Base-by-base conservation (phyloP, 1,284 basidiomycete species). In the Pseudozyma hubeiensis region DNA sequence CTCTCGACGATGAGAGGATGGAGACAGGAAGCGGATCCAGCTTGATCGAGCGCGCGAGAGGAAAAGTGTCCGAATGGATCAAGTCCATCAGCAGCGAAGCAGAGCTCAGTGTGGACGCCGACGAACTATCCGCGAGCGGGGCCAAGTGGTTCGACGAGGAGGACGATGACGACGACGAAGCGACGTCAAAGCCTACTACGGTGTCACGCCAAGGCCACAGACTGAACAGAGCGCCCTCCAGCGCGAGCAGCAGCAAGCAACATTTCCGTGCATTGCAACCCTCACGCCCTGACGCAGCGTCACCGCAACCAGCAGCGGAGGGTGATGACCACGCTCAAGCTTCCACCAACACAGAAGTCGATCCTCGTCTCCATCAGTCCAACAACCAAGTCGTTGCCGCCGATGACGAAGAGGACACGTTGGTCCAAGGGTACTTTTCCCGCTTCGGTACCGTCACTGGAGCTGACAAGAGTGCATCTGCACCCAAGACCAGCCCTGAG, bases 41-140 rank as follows among this genome's bases (percentile, higher is more conserved):
- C 3, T 63, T 69, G 4, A 19, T 64, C 2, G 66, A 63, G 17
- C 14, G 61, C 4, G 66, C 60, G 0, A 59, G 40, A 24, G 66
- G 66, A 0, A 69, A 69, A 41, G 66, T 69, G n/a, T 31, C 47
- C 1, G 66, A 63, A 33, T 69, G 66, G 66, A 69, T 69, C 9
- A 69, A 69, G 53, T 43, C 34, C 4, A 58, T 69, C n/a, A 55
- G 52, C 29, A 63, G 60, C 48, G 66, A 69, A 24, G 47, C 60
- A 4, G 56, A 39, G 41, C 11, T 29, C 30, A 60, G 41, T 17
- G 53, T 13, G 3, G 53, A 51, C 4, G 7, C 43, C 11, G 50
- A 52, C 3, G 24, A 52, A 3, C n/a, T 34, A 14, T 7, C 37
- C 35, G 29, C 24, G 24, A 14, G 19, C 24, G 19, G 43, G 13